Percentiles rank a stretch among this genome's conserved stretches.
phyloP scores from a whole-genome alignment of 2,329 filamentous ascomycete genomes.

The Xylariaceae sp. region DNA sequence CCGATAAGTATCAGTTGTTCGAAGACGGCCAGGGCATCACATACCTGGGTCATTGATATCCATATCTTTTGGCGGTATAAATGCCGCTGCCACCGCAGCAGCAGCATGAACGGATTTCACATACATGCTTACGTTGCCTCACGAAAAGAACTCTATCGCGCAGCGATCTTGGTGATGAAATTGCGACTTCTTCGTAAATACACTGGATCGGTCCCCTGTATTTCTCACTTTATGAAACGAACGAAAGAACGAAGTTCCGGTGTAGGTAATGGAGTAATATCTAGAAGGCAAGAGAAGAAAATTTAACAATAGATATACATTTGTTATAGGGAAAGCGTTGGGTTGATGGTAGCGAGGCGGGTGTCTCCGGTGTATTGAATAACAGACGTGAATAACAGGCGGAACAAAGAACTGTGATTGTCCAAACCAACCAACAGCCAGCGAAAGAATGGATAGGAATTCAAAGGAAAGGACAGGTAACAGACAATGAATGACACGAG shows the following conservation, averaged over 20 bases:
- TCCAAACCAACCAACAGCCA: constrained; percentile 7
- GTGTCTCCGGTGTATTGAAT: constrained; percentile 6
- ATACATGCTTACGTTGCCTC: constrained; percentile 27
- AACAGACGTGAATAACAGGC: constrained; percentile 5
- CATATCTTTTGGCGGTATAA: constrained; percentile 43
- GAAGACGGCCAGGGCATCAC: background rate
- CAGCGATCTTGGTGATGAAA: constrained; percentile 15
- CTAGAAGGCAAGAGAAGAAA: constrained; percentile 8
- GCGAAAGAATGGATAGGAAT: constrained; percentile 11
- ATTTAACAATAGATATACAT: background rate
- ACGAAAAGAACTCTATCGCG: constrained; percentile 14
- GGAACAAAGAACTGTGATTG: constrained; percentile 14
- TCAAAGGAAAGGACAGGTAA: constrained; percentile 19
- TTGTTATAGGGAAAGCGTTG: constrained; percentile 1
- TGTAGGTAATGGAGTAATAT: background rate
- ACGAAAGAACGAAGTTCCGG: constrained; percentile 6
- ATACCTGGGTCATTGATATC: constrained; percentile 39
- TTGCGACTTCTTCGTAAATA: constrained; percentile 10
- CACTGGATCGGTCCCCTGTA: constrained; percentile 12
- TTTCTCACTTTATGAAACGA: constrained; percentile 4
- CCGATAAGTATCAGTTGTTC: constrained; percentile 18
- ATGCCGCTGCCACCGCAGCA: constrained; percentile 31
- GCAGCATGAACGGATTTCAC: constrained; percentile 34
- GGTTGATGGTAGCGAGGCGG: background rate
- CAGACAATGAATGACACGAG: constrained; percentile 12